phyloP scores from a whole-genome alignment of 1,284 basidiomycete genomes.

The Papiliotrema nemorosa region DNA sequence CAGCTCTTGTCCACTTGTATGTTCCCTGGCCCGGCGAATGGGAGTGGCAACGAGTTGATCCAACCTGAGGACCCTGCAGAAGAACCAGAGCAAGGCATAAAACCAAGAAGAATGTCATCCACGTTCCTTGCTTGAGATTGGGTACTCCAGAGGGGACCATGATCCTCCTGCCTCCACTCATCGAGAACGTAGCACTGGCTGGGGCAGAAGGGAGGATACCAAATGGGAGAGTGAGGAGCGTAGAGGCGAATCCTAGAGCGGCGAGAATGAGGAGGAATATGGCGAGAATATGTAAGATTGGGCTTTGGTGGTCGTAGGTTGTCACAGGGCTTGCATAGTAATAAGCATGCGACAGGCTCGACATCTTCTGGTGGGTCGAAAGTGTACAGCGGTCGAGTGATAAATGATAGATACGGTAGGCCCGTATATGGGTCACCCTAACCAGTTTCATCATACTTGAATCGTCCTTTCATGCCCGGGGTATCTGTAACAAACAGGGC shows the following conservation, averaged over 20 bases:
- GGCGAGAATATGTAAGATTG: background rate
- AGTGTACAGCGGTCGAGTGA: too few relatives aligned
- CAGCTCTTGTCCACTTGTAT: background rate
- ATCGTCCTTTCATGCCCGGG: too few relatives aligned
- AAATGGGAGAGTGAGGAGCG: constrained; percentile 4
- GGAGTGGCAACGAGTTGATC: too few relatives aligned
- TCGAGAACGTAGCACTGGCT: background rate
- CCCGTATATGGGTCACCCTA: too few relatives aligned
- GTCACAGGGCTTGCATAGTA: too few relatives aligned
- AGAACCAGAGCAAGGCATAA: background rate
- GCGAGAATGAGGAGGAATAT: constrained; percentile 6
- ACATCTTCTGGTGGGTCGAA: too few relatives aligned
- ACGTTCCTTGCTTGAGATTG: background rate
- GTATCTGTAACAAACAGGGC: too few relatives aligned
- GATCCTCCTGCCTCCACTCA: background rate
- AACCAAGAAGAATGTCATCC: constrained; percentile 2
- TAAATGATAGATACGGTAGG: too few relatives aligned
- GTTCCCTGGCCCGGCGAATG: too few relatives aligned
- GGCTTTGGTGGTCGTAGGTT: background rate
- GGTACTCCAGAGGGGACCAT: background rate
- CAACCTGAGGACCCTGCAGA: background rate
- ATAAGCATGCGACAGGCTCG: too few relatives aligned
- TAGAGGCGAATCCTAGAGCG: constrained; percentile 2
- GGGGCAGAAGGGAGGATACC: background rate
- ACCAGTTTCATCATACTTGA: too few relatives aligned